phyloP scores from a whole-genome alignment of 192 early-diverging fungal genomes.

The Phycomyces nitens region DNA sequence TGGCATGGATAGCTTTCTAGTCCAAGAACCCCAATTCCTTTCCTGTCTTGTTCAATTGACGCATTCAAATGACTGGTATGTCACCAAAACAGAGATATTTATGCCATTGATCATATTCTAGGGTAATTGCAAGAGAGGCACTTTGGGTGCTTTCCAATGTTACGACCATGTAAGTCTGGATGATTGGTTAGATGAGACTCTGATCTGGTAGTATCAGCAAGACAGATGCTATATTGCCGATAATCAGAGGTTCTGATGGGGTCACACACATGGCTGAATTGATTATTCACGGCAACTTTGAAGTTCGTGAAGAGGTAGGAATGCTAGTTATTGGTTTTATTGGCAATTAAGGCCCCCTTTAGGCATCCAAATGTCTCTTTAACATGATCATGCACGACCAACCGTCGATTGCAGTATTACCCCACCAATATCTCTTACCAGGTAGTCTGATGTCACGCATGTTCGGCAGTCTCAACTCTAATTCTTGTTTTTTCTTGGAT shows the following conservation, averaged over 20 bases:
- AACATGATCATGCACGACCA: constrained; percentile 5
- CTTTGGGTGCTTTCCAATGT: constrained; percentile 71
- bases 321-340: background rate
- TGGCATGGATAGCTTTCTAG: constrained; percentile 47
- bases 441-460: background rate
- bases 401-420: background rate
- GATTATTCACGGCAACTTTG: constrained; percentile 58
- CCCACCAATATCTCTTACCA: background rate
- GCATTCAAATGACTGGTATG: constrained; percentile 50
- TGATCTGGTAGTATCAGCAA: too few species aligned
- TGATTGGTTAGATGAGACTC: too few species aligned
- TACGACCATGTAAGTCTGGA: constrained; percentile 54
- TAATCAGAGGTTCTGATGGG: constrained; percentile 49
- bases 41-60: constrained; percentile 38
- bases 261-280: constrained; percentile 54
- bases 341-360: background rate
- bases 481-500: constrained; percentile 6
- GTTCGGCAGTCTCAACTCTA: background rate
- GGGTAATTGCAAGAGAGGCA: constrained; percentile 65
- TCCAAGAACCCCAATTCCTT: constrained; percentile 45
- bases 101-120: constrained; percentile 12
- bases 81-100: background rate
- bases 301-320: constrained; percentile 62
- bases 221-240: constrained; percentile 36
- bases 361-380: constrained; percentile 24